phyloP scores from a whole-genome alignment of 495 filamentous ascomycete genomes.

The Aspergillus coremiiformis region DNA sequence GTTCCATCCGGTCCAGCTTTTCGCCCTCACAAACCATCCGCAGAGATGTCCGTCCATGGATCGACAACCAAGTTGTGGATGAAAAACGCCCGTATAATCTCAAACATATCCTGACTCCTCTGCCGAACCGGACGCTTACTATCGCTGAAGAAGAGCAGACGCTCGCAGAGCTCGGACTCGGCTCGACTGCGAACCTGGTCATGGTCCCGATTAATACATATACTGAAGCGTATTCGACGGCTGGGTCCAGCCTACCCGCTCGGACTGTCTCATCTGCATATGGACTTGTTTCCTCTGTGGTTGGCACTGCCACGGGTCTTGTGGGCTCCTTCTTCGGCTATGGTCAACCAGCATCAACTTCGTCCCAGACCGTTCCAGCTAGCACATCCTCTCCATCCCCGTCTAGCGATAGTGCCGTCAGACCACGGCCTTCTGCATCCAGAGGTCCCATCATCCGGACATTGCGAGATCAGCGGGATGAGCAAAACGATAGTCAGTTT shows the following conservation, averaged over 20 bases:
- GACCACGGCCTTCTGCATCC: conserved; percentile 16
- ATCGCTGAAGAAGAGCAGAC: conserved; percentile 64
- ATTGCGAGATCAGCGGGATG: conserved; percentile 46
- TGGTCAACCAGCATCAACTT: conserved; percentile 19
- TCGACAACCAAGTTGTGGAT: conserved; percentile 49
- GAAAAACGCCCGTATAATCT: conserved; percentile 65
- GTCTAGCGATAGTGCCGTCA: conserved; percentile 8
- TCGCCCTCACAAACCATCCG: conserved; percentile 54
- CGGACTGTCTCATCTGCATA: conserved; percentile 39
- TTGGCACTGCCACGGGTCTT: conserved; percentile 40
- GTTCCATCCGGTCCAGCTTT: conserved; percentile 67
- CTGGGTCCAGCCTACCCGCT: conserved; percentile 34
- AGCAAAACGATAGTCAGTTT: conserved; percentile 52
- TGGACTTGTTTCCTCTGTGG: conserved; percentile 35
- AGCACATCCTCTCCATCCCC: conserved; percentile 5
- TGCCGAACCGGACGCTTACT: conserved; percentile 64
- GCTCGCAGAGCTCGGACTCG: conserved; percentile 58
- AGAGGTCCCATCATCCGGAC: conserved; percentile 45
- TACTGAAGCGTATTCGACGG: conserved; percentile 50
- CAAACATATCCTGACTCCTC: conserved; percentile 73
- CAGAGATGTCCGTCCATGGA: conserved; percentile 65
- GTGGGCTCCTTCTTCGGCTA: conserved; percentile 53
- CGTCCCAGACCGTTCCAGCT: conserved; percentile 5
- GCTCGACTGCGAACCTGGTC: conserved; percentile 74
- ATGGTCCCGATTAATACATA: conserved; percentile 62